These are phyloP conservation scores for Plasmodium gaboni DNA, from an alignment of 169 alveolate genomes.

Conservation along the genomic window DNA sequence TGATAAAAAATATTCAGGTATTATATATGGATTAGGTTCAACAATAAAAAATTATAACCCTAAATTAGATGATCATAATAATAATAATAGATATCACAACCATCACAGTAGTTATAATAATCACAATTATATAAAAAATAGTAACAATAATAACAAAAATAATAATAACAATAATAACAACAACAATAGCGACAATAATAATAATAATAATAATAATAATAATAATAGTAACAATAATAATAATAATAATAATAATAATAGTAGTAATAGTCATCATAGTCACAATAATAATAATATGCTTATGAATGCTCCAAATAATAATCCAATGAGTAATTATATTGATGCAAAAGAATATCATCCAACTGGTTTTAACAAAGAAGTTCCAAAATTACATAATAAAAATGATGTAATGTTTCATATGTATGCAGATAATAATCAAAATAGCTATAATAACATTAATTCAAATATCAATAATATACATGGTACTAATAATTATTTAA, in stretches of 20 bases:
- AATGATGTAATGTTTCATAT: slow-evolving; percentile 36
- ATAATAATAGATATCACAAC: neutral
- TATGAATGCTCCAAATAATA: slow-evolving; percentile 9
- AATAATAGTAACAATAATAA: neutral
- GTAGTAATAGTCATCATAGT: neutral
- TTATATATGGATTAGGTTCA: slow-evolving; percentile 90
- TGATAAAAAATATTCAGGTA: slow-evolving; percentile 88
- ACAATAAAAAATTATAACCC: slow-evolving; percentile 75
- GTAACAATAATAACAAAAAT: neutral
- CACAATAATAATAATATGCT: slow-evolving; percentile 14
- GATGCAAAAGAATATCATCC: slow-evolving; percentile 37
- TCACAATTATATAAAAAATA: slow-evolving; percentile 13
- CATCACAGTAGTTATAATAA: slow-evolving; percentile 8
- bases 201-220: neutral
- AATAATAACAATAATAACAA: neutral
- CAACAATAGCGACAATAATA: slow-evolving; percentile 7
- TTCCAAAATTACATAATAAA: slow-evolving; percentile 35
- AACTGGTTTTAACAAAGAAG: slow-evolving; percentile 36
- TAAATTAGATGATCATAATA: slow-evolving; percentile 41
- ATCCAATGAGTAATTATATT: slow-evolving; percentile 1
- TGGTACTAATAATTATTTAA: neutral
- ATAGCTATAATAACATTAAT: slow-evolving; percentile 21
- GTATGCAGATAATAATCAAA: slow-evolving; percentile 60
- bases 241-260: neutral
- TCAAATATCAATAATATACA: slow-evolving; percentile 9